These are phyloP conservation scores for Chlorella sorokiniana DNA, from an alignment of 139 green algal species.

Conservation along the genomic window DNA sequence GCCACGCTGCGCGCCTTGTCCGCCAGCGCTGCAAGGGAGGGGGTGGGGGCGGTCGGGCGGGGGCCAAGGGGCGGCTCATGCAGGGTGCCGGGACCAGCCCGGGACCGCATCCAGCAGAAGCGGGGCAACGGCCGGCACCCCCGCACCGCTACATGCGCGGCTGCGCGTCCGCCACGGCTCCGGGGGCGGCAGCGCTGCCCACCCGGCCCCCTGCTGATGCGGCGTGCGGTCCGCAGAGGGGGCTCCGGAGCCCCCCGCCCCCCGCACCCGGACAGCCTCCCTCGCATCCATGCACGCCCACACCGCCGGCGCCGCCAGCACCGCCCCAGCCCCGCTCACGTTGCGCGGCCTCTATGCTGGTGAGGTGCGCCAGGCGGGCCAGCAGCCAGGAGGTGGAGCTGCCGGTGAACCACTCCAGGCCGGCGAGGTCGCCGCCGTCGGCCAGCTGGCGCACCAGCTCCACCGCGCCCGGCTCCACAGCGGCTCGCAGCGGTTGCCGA, in stretches of 20 bases:
- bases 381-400: slow-evolving; percentile 23
- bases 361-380: not conserved
- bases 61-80: too few relatives aligned
- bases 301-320: not conserved
- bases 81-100: too few relatives aligned
- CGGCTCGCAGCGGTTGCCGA: slow-evolving; percentile 32
- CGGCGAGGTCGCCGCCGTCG: not conserved
- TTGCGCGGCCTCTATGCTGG: slow-evolving; percentile 6
- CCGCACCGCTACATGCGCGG: too few relatives aligned
- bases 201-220: too few relatives aligned
- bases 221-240: too few relatives aligned
- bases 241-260: too few relatives aligned
- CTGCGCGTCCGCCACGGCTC: too few relatives aligned
- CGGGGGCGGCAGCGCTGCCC: too few relatives aligned
- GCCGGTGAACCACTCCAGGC: slow-evolving; percentile 22
- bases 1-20: slow-evolving; percentile 3
- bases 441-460: slow-evolving; percentile 18
- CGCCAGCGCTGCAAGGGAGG: slow-evolving; percentile 2
- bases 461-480: slow-evolving; percentile 18
- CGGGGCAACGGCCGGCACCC: too few relatives aligned
- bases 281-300: too few relatives aligned
- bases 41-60: not conserved
- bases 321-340: not conserved
- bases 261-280: too few relatives aligned
- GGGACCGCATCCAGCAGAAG: too few relatives aligned